These are phyloP conservation scores for Hericium alpestre DNA, from an alignment of 768 basidiomycete genomes.

Conservation along the genomic window DNA sequence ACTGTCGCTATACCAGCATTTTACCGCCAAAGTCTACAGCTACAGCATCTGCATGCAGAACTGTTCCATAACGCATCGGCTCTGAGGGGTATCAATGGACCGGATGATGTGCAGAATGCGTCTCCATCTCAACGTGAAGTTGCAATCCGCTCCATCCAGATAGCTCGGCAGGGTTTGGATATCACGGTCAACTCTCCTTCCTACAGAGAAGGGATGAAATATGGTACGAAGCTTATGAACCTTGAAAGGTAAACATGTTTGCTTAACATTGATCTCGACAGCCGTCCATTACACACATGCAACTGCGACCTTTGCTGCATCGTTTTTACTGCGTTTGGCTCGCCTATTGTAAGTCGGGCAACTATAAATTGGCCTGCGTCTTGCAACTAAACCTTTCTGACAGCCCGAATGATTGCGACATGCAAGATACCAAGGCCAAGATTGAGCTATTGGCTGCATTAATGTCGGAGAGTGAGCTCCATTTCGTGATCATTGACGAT, in stretches of 20 bases:
- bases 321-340: conserved; percentile 76
- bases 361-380: background rate
- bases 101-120: conserved; percentile 82
- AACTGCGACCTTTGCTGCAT: conserved; percentile 88
- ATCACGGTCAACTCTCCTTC: conserved; percentile 77
- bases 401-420: conserved; percentile 78
- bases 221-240: conserved; percentile 38
- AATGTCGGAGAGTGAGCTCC: conserved; percentile 63
- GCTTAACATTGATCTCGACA: conserved; percentile 17
- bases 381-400: background rate
- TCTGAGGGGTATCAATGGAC: conserved; percentile 71
- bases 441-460: conserved; percentile 70
- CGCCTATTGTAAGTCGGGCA: conserved; percentile 64
- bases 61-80: conserved; percentile 80
- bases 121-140: conserved; percentile 65
- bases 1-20: conserved; percentile 38
- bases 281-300: conserved; percentile 89
- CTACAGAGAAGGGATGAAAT: conserved; percentile 88
- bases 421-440: conserved; percentile 58
- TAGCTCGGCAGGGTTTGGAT: conserved; percentile 70
- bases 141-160: conserved; percentile 73
- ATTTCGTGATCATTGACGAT: conserved; percentile 1
- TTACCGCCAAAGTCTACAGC: conserved; percentile 80
- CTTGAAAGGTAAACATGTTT: background rate
- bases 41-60: conserved; percentile 81